phyloP scores from a whole-genome alignment of 345 rosid genomes.

The Trapa incisa region DNA sequence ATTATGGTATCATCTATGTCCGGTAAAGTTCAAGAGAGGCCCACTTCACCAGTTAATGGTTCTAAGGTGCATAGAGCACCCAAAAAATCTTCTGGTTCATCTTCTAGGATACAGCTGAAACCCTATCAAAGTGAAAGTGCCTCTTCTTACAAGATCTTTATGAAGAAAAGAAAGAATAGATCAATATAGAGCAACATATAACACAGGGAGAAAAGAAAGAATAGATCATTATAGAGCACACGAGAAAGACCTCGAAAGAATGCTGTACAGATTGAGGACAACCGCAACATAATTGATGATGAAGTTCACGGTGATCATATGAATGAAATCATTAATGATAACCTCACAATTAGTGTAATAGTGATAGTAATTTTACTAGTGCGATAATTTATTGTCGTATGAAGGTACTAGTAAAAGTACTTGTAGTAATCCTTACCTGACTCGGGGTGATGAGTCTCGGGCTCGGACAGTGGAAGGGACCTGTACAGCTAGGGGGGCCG shows the following conservation, averaged over 20 bases:
- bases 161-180: neutral
- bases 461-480: no score
- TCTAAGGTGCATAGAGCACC: slow-evolving; percentile 27
- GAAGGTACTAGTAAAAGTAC: no score
- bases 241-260: slow-evolving; percentile 49
- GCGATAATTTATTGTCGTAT: slow-evolving; percentile 54
- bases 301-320: slow-evolving; percentile 25
- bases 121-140: slow-evolving; percentile 86
- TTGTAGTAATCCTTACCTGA: no score
- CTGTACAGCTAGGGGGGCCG: no score
- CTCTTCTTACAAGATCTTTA: slow-evolving; percentile 46
- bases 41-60: slow-evolving; percentile 44
- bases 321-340: slow-evolving; percentile 32
- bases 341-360: no score
- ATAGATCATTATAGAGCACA: no score
- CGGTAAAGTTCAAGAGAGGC: slow-evolving; percentile 38
- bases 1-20: slow-evolving; percentile 19
- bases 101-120: slow-evolving; percentile 37
- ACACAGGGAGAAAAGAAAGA: no score
- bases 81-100: slow-evolving; percentile 37
- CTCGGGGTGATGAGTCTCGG: no score
- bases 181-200: slow-evolving; percentile 4
- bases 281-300: slow-evolving; percentile 23
- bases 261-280: slow-evolving; percentile 23
- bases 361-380: no score